These are phyloP conservation scores for Picochlorum sp. DNA, from an alignment of 139 green algal genomes.

Conservation along the genomic window DNA sequence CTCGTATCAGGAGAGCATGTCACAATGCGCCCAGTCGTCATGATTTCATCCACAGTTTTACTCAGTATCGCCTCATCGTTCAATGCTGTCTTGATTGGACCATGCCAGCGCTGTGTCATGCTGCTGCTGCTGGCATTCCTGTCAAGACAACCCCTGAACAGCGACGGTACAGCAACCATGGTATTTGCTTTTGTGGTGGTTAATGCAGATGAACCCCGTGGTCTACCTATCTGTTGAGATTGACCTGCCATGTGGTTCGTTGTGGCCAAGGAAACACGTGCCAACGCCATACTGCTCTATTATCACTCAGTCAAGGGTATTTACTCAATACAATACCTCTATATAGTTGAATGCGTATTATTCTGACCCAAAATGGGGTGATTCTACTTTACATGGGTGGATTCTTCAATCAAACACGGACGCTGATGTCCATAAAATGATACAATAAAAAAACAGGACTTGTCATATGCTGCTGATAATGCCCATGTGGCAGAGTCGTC, in stretches of 20 bases:
- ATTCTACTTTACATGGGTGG: too few species aligned
- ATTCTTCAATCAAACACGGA: too few species aligned
- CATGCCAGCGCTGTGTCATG: conserved; percentile 2
- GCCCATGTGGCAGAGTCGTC: too few species aligned
- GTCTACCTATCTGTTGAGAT: background rate
- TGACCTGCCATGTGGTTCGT: background rate
- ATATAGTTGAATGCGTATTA: too few species aligned
- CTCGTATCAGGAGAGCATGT: conserved; percentile 33
- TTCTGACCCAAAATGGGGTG: too few species aligned
- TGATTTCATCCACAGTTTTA: conserved; percentile 38
- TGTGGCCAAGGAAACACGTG: too few species aligned
- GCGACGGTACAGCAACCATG: background rate
- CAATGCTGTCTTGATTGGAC: background rate
- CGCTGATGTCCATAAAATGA: too few species aligned
- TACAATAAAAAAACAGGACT: too few species aligned
- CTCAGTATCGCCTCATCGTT: background rate
- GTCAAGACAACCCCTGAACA: background rate
- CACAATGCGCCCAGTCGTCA: conserved; percentile 33
- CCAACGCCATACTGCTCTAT: too few species aligned
- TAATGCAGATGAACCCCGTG: background rate
- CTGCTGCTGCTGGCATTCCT: background rate
- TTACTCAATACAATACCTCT: too few species aligned
- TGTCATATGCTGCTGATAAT: too few species aligned
- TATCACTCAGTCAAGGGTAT: too few species aligned
- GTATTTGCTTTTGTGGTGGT: background rate